These are phyloP conservation scores for Scopulariopsis brevicaulis DNA, from an alignment of 2,329 filamentous ascomycete genomes.

Conservation along the genomic window DNA sequence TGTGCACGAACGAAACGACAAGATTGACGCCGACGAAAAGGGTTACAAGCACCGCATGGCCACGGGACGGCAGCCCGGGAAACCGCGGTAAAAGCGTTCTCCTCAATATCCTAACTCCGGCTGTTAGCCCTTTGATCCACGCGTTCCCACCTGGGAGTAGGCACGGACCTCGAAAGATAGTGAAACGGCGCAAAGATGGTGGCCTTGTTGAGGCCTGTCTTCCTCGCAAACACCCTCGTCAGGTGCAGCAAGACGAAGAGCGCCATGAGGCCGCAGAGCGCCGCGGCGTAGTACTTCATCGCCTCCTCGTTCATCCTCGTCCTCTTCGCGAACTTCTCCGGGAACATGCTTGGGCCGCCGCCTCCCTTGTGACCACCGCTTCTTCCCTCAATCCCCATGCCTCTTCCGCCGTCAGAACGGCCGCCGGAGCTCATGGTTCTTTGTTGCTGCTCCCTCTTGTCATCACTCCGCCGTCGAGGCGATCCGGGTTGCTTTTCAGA, in stretches of 20 bases:
- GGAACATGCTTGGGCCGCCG: conserved; percentile 1
- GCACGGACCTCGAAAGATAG: conserved; percentile 1
- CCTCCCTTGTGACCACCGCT: neutral
- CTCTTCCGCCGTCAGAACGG: neutral
- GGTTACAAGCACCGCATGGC: conserved; percentile 17
- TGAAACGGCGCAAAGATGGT: conserved; percentile 23
- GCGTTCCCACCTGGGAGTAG: neutral
- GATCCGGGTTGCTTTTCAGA: neutral
- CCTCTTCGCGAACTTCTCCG: conserved; percentile 7
- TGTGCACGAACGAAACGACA: conserved; percentile 18
- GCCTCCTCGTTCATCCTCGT: conserved; percentile 7
- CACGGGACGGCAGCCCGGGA: conserved; percentile 15
- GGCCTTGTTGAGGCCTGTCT: conserved; percentile 45
- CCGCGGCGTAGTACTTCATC: conserved; percentile 8
- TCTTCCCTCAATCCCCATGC: neutral
- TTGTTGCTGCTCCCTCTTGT: neutral
- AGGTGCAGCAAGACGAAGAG: conserved; percentile 8
- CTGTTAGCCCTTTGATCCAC: neutral
- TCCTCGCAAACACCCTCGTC: conserved; percentile 19
- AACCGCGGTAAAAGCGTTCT: conserved; percentile 14
- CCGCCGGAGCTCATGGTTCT: conserved; percentile 10
- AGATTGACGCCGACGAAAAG: conserved; percentile 22
- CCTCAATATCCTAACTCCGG: conserved; percentile 14
- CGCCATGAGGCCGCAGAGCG: conserved; percentile 6
- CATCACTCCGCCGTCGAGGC: neutral